Base-by-base conservation (phyloP, 2,329 filamentous ascomycete genomes). In the Colletotrichum lupini region DNA sequence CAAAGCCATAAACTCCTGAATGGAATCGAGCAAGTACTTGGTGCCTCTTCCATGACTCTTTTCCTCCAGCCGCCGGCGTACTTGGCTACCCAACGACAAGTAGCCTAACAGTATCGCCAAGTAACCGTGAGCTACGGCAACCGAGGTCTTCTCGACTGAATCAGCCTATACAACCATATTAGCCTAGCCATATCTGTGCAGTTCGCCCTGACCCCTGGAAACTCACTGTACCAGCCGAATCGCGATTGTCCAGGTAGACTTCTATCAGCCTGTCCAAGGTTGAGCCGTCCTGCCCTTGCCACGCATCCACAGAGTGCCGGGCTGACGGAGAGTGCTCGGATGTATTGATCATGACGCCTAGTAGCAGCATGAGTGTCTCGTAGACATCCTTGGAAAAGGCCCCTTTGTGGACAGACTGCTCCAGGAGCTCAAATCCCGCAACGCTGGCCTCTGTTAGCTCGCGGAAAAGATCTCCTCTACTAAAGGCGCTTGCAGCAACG, bases 261-360 rank as follows among this genome's bases (percentile, higher is more conserved):
- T 83, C 82, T 37, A 94, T 86, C 46, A 97, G 85, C 62, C 83
- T 83, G 61, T 91, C 87, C 46, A 95, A 82, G 8, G 90, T 79
- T 61, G 85, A 78, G 80, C 83, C 78, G 67, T 75, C 81, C 76
- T 74, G 80, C 74, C 79, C 90, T 19, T 71, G 68, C 74, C 75
- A 75, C 11, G 74, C 76, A 0, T 77, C 77, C 3, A 84, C 73
- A 6, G 80, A 80, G 22, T 83, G 81, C 66, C 92, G 87, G 14
- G 93, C 92, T 26, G 86, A 81, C 19, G 91, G 85, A 78, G 92
- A 95, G 79, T 94, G 92, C 80, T 98, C 95, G 9, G 94, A 90
- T 67, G 98, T 89, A 78, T 98, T 98, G 81, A 97, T 97, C 82
- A 96, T 89, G 26, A 94, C 90, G 0, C 95, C 95, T 52, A 98